Conservation (phyloP, 805 yeast species). For the Jamesozyma rosinii region DNA sequence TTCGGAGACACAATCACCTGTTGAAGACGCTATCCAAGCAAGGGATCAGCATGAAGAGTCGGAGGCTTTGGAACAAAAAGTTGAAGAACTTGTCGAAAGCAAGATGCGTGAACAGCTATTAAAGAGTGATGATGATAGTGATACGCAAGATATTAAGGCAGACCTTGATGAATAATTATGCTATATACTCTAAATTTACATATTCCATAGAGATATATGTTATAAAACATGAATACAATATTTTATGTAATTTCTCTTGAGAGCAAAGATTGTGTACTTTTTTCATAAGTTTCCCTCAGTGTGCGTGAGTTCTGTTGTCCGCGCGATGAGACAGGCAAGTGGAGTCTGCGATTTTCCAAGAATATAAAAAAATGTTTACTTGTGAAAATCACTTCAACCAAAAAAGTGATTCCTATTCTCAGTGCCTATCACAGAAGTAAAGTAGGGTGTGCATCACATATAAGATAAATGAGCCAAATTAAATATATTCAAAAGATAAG, state of each 20-base stretch:
- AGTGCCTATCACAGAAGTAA: too few species aligned
- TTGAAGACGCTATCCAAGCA: conserved; percentile 4
- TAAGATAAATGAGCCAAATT: conserved; percentile 12
- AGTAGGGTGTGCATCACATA: too few species aligned
- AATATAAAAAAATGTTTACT: too few species aligned
- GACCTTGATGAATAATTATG: neutral
- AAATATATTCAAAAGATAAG: conserved; percentile 47
- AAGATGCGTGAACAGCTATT: conserved; percentile 8
- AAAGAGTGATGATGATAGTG: conserved; percentile 1
- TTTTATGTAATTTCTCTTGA: too few species aligned
- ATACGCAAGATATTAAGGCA: neutral
- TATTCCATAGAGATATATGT: too few species aligned
- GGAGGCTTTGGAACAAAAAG: conserved; percentile 8
- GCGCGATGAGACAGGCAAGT: neutral
- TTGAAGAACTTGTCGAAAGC: conserved; percentile 11
- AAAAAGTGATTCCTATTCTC: too few species aligned
- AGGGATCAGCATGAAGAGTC: conserved; percentile 10
- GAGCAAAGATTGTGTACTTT: too few species aligned
- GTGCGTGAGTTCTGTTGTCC: too few species aligned
- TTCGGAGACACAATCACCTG: neutral
- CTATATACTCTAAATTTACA: neutral
- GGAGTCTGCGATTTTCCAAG: neutral
- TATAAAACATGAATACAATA: neutral
- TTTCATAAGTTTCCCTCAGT: too few species aligned
- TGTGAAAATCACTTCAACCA: too few species aligned